These are phyloP conservation scores for Flaveria bidentis DNA, from an alignment of 129 eudicot genomes.

Conservation along the genomic window DNA sequence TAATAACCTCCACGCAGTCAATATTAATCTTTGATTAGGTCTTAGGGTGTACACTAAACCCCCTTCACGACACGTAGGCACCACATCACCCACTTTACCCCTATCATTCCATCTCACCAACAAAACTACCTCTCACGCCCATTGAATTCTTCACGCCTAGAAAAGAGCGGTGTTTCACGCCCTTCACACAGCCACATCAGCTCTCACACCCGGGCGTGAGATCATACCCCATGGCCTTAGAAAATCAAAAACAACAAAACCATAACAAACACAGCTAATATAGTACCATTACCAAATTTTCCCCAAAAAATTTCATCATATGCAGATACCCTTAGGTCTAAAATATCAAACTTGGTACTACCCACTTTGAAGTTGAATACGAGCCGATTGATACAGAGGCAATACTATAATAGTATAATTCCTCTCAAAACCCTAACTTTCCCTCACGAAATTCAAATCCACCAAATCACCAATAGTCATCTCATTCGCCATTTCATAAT, in stretches of 20 bases:
- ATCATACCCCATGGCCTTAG: no score
- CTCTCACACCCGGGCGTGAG: no score
- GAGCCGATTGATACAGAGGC: not conserved
- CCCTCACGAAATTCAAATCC: constrained; percentile 9
- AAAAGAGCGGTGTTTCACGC: no score
- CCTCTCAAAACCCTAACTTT: constrained; percentile 30
- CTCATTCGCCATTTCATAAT: no score
- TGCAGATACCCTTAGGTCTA: not conserved
- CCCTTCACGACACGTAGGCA: no score
- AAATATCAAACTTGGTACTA: not conserved
- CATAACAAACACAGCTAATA: not conserved
- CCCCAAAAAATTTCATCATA: not conserved
- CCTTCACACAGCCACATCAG: no score
- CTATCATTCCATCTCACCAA: no score
- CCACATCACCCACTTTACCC: no score
- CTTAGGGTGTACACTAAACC: no score
- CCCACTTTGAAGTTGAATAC: not conserved
- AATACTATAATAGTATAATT: not conserved
- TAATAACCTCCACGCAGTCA: not conserved
- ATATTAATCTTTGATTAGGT: not conserved
- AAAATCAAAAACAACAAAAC: not conserved
- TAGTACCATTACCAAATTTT: not conserved
- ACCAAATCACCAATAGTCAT: not conserved
- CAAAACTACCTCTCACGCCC: no score
- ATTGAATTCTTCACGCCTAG: no score